Evolutionary conservation across 441 rosid genomes (phyloP).

Genomic region (Metrosideros polymorpha): DNA sequence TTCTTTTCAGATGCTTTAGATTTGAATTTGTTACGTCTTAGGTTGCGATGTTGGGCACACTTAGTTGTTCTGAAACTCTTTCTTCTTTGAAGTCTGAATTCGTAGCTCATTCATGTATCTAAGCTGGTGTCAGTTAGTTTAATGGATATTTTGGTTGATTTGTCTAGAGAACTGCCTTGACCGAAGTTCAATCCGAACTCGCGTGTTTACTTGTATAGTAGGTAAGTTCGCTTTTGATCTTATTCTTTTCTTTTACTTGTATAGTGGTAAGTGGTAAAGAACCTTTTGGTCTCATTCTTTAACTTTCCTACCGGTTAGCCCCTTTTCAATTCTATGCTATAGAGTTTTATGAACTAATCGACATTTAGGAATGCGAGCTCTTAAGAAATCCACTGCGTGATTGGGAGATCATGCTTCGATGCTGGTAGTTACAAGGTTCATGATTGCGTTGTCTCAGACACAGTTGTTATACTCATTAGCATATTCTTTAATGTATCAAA

Average conservation of each 20-base stretch:
- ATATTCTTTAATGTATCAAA: background rate
- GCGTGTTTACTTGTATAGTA: background rate
- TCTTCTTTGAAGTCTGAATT: background rate
- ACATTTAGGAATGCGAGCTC: background rate
- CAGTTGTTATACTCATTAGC: background rate
- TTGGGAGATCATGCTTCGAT: background rate
- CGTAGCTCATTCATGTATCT: background rate
- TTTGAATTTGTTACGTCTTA: background rate
- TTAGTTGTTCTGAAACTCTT: background rate
- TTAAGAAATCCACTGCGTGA: background rate
- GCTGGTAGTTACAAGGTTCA: background rate
- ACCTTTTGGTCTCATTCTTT: background rate
- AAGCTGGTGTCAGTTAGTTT: background rate
- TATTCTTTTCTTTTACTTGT: background rate
- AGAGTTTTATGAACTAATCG: background rate
- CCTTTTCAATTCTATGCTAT: background rate
- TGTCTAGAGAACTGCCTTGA: background rate
- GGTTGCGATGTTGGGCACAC: background rate
- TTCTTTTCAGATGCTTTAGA: background rate
- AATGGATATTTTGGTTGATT: background rate
- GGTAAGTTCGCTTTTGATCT: background rate
- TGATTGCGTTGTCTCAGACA: background rate
- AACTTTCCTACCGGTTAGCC: background rate
- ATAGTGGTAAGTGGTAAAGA: background rate
- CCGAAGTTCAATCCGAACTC: background rate